Percentiles rank a stretch among this genome's conserved stretches.
Conservation (phyloP, 805 yeast genomes). For the Dipodascus geniculatus region DNA sequence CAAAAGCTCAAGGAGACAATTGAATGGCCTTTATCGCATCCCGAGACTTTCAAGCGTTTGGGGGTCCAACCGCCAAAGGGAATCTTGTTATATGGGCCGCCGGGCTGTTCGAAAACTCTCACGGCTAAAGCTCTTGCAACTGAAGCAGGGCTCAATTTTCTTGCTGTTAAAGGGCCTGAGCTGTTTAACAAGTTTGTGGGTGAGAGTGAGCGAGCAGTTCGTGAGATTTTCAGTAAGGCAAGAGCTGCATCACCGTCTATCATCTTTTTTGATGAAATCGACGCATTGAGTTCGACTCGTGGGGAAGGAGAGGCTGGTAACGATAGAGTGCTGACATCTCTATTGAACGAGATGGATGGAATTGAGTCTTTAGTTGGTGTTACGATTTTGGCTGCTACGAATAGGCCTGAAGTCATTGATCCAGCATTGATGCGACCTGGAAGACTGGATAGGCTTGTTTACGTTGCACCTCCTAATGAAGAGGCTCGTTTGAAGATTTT, state of each 20-base stretch:
- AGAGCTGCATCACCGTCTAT: conserved; percentile 92
- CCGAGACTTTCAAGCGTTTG: conserved; percentile 59
- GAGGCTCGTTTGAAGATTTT: conserved; percentile 74
- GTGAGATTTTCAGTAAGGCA: conserved; percentile 88
- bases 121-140: conserved; percentile 94
- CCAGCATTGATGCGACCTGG: conserved; percentile 93
- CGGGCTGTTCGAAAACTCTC: conserved; percentile 93
- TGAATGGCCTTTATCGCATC: conserved; percentile 77
- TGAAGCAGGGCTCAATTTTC: conserved; percentile 84
- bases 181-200: conserved; percentile 92
- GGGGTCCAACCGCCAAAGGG: conserved; percentile 93
- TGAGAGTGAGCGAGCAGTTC: conserved; percentile 84
- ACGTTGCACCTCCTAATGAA: conserved; percentile 83
- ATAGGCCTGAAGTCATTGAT: conserved; percentile 87
- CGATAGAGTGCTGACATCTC: conserved; percentile 77
- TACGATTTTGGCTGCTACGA: conserved; percentile 90
- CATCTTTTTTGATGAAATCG: conserved; percentile 92
- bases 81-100: conserved; percentile 88
- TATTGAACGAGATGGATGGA: conserved; percentile 93
- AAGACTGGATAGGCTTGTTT: conserved; percentile 82
- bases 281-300: conserved; percentile 77
- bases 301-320: conserved; percentile 45
- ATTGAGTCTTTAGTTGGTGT: conserved; percentile 92
- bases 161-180: conserved; percentile 97
- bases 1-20: conserved; percentile 78